Evolutionary conservation across 78 protist genomes (phyloP), one percentile per base, ranked within the genome.

Genomic region (Dictyostelium citrinum): DNA sequence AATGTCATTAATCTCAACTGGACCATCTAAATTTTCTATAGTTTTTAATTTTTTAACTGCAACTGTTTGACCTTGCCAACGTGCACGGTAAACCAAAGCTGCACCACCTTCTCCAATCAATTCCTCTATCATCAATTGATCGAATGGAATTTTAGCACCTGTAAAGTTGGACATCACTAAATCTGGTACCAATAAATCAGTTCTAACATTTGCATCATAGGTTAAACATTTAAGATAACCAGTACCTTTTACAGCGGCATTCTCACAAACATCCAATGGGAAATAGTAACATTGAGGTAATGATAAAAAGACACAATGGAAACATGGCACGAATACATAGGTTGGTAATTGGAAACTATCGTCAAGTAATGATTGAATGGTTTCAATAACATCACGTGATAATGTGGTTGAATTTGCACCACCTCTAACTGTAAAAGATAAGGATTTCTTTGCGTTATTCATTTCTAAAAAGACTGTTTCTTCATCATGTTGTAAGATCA

Each of bases 61-160:
- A 8, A 95, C 96, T 0, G 55, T 76, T 33, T 95, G 84, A 9
- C 78, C 90, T 81, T 74, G 80, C 81, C 83, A 85, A 22, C 64
- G 71, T 3, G 91, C 96, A 37, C 83, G 81, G 64, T 93, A 93
- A 8, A 93, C 96, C 14, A 83, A 27, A 20, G 91, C 96, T 35
- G 96, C 96, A 29, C 96, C 96, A 77, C 95, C 95, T 43, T 91
- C 95, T 24, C 95, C 95, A 37, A 91, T 83, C 78, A 93, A 29
- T 12, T 80, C 93, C 8, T 82, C 90, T 7, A 93, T 33, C 43
- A 41, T 22, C 6, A 93, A 41, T n/a, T 78, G 75, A 8, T 78
- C 75, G 41, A 61, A 93, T 7, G 93, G 67, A 27, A 93, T 84
- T 78, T 93, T 93, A 10, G 88, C 82, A 17, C 96, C 96, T 11